These are phyloP conservation scores for Chaetomium fimeti DNA, from an alignment of 495 filamentous ascomycete species.

Conservation along the genomic window DNA sequence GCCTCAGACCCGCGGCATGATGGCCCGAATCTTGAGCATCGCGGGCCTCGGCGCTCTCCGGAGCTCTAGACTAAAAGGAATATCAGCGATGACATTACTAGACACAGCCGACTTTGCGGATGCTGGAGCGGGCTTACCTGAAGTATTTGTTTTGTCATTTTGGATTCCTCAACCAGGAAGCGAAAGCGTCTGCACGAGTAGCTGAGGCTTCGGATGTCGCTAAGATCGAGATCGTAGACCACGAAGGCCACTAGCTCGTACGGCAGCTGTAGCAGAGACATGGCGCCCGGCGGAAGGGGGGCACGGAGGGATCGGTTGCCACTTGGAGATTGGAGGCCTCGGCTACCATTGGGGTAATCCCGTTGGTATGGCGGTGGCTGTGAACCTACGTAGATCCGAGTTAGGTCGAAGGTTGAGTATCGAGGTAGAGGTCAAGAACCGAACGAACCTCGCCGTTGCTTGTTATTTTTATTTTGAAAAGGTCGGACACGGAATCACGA, in stretches of 20 bases:
- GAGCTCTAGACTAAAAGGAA: constrained; percentile 50
- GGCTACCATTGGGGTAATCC: not conserved
- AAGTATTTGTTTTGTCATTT: constrained; percentile 59
- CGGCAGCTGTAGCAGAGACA: constrained; percentile 46
- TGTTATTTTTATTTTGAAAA: no score
- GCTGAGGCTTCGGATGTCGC: constrained; percentile 52
- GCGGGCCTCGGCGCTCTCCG: constrained; percentile 57
- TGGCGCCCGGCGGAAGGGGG: constrained; percentile 19
- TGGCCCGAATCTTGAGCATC: constrained; percentile 48
- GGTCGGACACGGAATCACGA: no score
- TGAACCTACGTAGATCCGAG: not conserved
- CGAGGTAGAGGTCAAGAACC: no score
- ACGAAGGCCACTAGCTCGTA: constrained; percentile 66
- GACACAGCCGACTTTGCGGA: not conserved
- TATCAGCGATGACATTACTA: constrained; percentile 16
- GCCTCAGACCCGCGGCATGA: constrained; percentile 57
- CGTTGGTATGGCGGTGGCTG: not conserved
- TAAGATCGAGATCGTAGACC: constrained; percentile 52
- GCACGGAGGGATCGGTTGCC: not conserved
- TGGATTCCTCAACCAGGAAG: constrained; percentile 56
- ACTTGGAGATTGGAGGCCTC: not conserved
- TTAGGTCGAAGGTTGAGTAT: no score
- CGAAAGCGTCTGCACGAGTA: constrained; percentile 54
- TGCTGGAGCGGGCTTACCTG: constrained; percentile 45
- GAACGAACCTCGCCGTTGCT: no score